Evolutionary conservation across 192 early-diverging fungal genomes (phyloP).

Genomic region (Funneliformis geosporum): DNA sequence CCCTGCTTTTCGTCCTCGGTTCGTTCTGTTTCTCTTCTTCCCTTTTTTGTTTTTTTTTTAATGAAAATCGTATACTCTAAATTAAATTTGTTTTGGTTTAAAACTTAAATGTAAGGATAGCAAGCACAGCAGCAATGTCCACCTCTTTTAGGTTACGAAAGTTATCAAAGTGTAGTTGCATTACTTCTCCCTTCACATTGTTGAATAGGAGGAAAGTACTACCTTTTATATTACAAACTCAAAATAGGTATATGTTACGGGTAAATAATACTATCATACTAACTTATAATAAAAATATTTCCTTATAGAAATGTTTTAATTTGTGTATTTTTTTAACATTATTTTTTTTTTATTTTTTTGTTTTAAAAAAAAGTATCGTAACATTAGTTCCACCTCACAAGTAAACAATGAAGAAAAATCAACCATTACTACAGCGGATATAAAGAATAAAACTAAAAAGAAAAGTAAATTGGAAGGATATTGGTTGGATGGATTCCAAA

Average conservation of each 20-base stretch:
- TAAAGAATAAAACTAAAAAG: background rate
- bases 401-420: background rate
- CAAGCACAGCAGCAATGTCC: background rate
- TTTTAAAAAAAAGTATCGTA: background rate
- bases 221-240: background rate
- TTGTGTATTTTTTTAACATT: background rate
- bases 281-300: background rate
- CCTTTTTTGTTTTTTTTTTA: too few relatives aligned
- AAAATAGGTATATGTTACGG: conserved; percentile 16
- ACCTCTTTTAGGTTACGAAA: background rate
- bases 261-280: background rate
- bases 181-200: background rate
- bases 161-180: background rate
- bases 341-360: background rate
- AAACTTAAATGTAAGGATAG: background rate
- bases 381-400: background rate
- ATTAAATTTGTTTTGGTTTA: too few relatives aligned
- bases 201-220: background rate
- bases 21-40: too few relatives aligned
- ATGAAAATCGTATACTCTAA: too few relatives aligned
- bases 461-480: background rate
- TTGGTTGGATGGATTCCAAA: conserved; percentile 15
- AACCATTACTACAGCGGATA: background rate
- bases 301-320: too few relatives aligned
- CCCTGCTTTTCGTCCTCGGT: too few relatives aligned